Evolutionary conservation across 176 grass and related monocot genomes (phyloP).

Genomic region (Cymbopogon citratus): DNA sequence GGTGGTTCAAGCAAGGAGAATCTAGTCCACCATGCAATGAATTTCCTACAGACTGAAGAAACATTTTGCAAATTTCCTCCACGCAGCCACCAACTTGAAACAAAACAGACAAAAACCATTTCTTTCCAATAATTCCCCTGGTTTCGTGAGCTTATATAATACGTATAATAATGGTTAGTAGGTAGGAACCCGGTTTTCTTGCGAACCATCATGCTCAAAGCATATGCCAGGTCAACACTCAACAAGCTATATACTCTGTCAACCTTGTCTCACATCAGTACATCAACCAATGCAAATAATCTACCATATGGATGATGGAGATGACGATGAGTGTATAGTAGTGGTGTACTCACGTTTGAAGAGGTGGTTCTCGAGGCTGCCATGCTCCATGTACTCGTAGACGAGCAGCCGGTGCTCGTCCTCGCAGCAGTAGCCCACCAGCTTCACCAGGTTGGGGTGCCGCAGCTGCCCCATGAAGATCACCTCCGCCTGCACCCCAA

Average conservation of each 20-base stretch:
- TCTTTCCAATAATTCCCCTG: background rate
- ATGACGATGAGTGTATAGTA: background rate
- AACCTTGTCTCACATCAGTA: background rate
- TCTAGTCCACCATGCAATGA: background rate
- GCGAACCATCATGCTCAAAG: background rate
- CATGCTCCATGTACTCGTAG: slow-evolving; percentile 67
- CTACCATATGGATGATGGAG: background rate
- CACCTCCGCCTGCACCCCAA: slow-evolving; percentile 52
- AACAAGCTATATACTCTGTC: background rate
- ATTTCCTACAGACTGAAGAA: background rate
- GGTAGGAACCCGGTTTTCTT: background rate
- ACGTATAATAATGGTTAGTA: background rate
- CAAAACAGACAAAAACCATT: background rate
- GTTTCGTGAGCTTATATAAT: background rate
- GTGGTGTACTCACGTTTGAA: slow-evolving; percentile 44
- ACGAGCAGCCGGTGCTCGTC: slow-evolving; percentile 62
- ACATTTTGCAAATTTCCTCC: background rate
- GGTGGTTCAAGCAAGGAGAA: slow-evolving; percentile 15
- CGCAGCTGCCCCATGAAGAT: slow-evolving; percentile 81
- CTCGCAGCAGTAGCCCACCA: slow-evolving; percentile 85
- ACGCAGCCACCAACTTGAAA: background rate
- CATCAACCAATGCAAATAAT: background rate
- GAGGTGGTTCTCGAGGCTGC: slow-evolving; percentile 71
- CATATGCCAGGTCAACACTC: background rate
- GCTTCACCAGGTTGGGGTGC: slow-evolving; percentile 82